Conservation (phyloP, 768 basidiomycete genomes). For the Podaxis sp. region DNA sequence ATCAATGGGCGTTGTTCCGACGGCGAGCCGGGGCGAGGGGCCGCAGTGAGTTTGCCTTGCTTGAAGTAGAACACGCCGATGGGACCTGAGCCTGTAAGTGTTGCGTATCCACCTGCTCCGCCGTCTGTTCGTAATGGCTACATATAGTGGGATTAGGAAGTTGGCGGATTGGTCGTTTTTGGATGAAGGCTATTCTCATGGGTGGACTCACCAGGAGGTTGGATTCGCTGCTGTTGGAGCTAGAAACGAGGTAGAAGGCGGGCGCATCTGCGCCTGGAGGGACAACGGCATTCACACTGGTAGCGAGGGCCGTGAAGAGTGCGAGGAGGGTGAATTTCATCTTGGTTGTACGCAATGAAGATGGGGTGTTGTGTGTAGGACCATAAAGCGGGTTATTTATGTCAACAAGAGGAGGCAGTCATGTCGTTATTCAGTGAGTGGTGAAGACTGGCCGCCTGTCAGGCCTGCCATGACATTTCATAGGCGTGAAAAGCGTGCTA, state of each 20-base stretch:
- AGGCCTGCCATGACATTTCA: too few relatives aligned
- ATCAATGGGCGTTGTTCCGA: constrained; percentile 21
- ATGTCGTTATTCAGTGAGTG: not conserved
- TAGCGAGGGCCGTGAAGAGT: constrained; percentile 14
- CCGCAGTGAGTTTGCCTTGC: constrained; percentile 24
- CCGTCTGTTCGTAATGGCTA: constrained; percentile 31
- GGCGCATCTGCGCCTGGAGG: constrained; percentile 33
- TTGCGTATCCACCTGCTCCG: constrained; percentile 23
- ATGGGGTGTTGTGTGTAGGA: not conserved
- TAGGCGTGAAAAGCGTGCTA: not conserved
- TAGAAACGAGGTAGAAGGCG: constrained; percentile 34
- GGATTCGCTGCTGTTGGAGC: constrained; percentile 12
- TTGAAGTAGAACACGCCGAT: constrained; percentile 33
- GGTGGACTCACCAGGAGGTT: constrained; percentile 11
- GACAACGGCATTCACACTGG: constrained; percentile 16
- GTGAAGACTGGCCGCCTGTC: not conserved
- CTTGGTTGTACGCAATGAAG: not conserved
- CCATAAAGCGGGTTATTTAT: not conserved
- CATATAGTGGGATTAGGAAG: not conserved
- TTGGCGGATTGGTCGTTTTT: not conserved
- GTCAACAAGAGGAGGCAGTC: not conserved
- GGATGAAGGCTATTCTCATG: constrained; percentile 22
- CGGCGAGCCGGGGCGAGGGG: constrained; percentile 20
- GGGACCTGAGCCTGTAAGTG: constrained; percentile 26
- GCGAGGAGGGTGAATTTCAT: constrained; percentile 16